Evolutionary conservation across 208 protist genomes (phyloP), one percentile per base, ranked within the genome.

Genomic region (Leishmania turanica): DNA sequence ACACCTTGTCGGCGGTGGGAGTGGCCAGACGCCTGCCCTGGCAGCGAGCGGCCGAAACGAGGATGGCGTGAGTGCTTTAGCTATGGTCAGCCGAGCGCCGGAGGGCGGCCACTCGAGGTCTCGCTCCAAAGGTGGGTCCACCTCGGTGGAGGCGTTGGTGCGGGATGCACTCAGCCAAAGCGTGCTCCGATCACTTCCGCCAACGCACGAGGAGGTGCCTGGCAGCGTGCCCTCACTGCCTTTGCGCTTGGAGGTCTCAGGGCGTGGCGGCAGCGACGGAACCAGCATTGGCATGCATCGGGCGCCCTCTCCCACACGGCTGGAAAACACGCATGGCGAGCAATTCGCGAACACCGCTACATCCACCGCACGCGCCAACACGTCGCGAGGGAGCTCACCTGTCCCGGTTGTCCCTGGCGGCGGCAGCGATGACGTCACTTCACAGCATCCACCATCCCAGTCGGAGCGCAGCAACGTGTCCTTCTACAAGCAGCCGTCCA

Each of bases 91-190:
- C 37, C 75, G 15, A 47, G 34, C 34, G 49, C 34, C 51, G 34
- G 72, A 64, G 76, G 40, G 31, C 40, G 40, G 3, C 2, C 13
- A 42, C 73, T 56, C 51, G 31, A 24, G 17, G 49, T 42, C 49
- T 24, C 49, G 70, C 11, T 65, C 71, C 64, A 56, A 64, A 45
- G 77, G 34, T 21, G 85, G 66, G 19, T 81, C 82, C 1, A 65
- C 84, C 53, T 85, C 86, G 6, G 84, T 91, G 53, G 84, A 80
- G 40, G 90, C 88, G 6, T 84, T 94, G 42, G 85, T 94, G 68
- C 79, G 88, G 40, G 90, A 94, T 54, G 88, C 88, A 9, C 86
- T 94, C 34, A 94, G 90, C 75, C 88, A 94, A 64, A 94, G 90
- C 60, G 85, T 94, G 3, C 71, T 93, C 56, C 81, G 80, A 60